Evolutionary conservation across 75 land plant species (phyloP).

Genomic region (Cryptomeria japonica): DNA sequence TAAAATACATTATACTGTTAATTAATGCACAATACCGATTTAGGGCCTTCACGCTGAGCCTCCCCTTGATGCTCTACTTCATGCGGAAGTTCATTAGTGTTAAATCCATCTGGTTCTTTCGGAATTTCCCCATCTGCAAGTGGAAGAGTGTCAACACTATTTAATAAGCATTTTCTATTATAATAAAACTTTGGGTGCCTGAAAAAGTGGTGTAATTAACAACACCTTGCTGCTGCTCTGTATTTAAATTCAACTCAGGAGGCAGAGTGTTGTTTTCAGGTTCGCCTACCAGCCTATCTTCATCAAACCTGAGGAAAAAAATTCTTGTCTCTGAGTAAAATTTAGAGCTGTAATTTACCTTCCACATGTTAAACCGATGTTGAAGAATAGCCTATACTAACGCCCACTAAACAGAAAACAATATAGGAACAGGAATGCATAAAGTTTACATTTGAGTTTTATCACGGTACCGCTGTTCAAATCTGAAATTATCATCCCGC

Average conservation of each 20-base stretch:
- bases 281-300: not conserved
- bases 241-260: not conserved
- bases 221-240: not conserved
- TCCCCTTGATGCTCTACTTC: not conserved
- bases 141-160: not conserved
- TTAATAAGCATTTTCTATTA: not conserved
- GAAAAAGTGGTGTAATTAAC: not conserved
- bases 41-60: not conserved
- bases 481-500: constrained; percentile 18
- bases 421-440: not conserved
- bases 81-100: not conserved
- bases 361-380: too few species aligned
- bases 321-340: not conserved
- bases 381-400: too few species aligned
- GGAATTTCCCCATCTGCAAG: constrained; percentile 1
- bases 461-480: not conserved
- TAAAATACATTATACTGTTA: not conserved
- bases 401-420: too few species aligned
- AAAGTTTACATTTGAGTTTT: not conserved
- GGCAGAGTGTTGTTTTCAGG: not conserved
- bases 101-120: not conserved
- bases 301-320: constrained; percentile 13
- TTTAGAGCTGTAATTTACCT: not conserved
- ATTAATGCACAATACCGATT: not conserved
- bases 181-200: too few species aligned